Percentiles rank a stretch among this genome's conserved stretches.
Evolutionary conservation across 2,329 filamentous ascomycete species (phyloP).

Genomic region (Colletotrichum nymphaeae): DNA sequence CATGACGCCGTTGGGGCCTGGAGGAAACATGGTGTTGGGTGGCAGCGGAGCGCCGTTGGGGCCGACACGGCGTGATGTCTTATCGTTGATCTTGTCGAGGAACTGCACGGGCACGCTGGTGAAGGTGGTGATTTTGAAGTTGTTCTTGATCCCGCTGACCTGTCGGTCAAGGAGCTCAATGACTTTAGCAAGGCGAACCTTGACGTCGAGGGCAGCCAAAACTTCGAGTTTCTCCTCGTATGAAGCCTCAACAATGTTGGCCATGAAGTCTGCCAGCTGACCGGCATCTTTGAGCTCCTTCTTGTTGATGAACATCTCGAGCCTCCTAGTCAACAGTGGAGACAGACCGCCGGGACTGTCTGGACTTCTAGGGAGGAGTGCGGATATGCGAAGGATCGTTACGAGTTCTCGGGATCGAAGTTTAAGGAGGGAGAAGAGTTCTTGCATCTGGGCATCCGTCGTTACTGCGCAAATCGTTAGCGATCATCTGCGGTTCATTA

Average conservation of each 20-base stretch:
- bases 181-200: slow-evolving; percentile 82
- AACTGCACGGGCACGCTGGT: slow-evolving; percentile 74
- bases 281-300: slow-evolving; percentile 88
- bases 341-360: slow-evolving; percentile 73
- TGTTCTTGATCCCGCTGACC: slow-evolving; percentile 85
- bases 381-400: slow-evolving; percentile 84
- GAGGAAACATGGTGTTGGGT: slow-evolving; percentile 36
- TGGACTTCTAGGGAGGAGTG: slow-evolving; percentile 76
- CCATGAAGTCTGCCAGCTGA: slow-evolving; percentile 93
- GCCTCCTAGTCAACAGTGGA: slow-evolving; percentile 84
- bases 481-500: not conserved
- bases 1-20: slow-evolving; percentile 40
- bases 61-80: slow-evolving; percentile 16
- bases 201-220: slow-evolving; percentile 82
- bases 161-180: slow-evolving; percentile 87
- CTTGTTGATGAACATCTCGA: slow-evolving; percentile 88
- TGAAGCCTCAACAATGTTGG: slow-evolving; percentile 86
- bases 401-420: slow-evolving; percentile 87
- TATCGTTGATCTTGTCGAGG: slow-evolving; percentile 62
- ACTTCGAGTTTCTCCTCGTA: slow-evolving; percentile 93
- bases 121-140: slow-evolving; percentile 85
- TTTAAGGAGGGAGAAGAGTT: slow-evolving; percentile 84
- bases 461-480: slow-evolving; percentile 32
- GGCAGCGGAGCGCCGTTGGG: slow-evolving; percentile 35
- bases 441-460: slow-evolving; percentile 71